Percentiles rank a stretch among this genome's conserved stretches.
Evolutionary conservation across 2,329 filamentous ascomycete genomes (phyloP).

Genomic region (Aspergillus tubingensis): DNA sequence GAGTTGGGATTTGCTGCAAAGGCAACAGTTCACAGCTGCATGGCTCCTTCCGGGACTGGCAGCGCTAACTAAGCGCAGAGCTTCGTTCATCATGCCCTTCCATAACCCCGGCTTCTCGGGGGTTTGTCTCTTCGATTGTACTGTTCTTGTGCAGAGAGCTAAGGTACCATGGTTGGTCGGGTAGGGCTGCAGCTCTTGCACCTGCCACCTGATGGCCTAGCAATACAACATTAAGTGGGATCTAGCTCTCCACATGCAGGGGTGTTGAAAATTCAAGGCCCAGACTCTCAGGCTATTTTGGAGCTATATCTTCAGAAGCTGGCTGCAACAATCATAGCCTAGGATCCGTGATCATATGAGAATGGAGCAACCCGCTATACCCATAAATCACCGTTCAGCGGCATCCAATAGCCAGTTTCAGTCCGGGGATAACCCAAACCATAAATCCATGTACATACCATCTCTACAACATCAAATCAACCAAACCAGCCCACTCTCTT

Average conservation of each 20-base stretch:
- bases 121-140: neutral
- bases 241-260: neutral
- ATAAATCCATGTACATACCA: neutral
- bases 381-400: neutral
- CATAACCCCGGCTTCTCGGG: too few species aligned
- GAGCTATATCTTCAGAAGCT: neutral
- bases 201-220: neutral
- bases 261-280: neutral
- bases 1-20: neutral
- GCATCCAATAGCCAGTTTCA: neutral
- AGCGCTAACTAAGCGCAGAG: neutral
- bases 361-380: neutral
- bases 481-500: neutral
- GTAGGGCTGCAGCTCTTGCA: neutral
- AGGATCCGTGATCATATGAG: neutral
- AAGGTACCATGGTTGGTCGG: neutral
- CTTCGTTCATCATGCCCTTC: neutral
- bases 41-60: neutral
- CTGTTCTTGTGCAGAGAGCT: neutral
- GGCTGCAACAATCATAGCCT: neutral
- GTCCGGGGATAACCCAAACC: neutral
- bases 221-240: neutral
- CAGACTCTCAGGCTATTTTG: neutral
- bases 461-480: neutral
- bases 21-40: neutral